These are phyloP conservation scores for Chamaecyparis obtusa DNA, from an alignment of 75 land plant species.

Conservation along the genomic window DNA sequence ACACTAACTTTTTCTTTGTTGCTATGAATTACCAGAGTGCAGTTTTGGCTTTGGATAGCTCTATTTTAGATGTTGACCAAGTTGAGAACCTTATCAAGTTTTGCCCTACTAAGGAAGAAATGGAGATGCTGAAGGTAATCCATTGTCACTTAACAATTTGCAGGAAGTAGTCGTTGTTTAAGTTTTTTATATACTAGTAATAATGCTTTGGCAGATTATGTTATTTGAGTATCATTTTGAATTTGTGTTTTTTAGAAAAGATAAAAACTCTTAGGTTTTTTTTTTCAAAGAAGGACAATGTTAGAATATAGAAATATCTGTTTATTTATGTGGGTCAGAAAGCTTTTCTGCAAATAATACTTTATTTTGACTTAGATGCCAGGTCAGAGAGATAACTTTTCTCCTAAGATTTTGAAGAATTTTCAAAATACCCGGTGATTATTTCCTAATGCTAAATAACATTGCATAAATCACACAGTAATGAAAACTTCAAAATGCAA, in stretches of 20 bases:
- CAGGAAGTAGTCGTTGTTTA: neutral
- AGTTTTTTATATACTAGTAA: neutral
- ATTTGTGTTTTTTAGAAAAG: neutral
- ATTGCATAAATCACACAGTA: no score
- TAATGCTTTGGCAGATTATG: neutral
- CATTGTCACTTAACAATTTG: neutral
- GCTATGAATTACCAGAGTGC: conserved; percentile 53
- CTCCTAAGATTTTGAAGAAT: no score
- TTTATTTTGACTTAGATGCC: neutral
- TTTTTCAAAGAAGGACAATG: neutral
- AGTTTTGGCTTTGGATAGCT: conserved; percentile 77
- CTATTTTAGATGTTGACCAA: conserved; percentile 88
- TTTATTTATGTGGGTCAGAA: neutral
- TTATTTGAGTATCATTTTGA: neutral
- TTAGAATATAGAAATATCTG: neutral
- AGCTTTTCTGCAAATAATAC: neutral
- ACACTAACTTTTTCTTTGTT: conserved; percentile 8
- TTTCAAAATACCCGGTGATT: no score
- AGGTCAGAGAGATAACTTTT: no score
- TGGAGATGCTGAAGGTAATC: conserved; percentile 89
- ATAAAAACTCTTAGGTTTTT: neutral
- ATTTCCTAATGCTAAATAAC: no score
- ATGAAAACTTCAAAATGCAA: no score
- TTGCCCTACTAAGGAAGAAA: conserved; percentile 99
- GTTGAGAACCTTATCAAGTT: conserved; percentile 97